Evolutionary conservation across 495 filamentous ascomycete genomes (phyloP).

Genomic region (Penicillium roqueforti): DNA sequence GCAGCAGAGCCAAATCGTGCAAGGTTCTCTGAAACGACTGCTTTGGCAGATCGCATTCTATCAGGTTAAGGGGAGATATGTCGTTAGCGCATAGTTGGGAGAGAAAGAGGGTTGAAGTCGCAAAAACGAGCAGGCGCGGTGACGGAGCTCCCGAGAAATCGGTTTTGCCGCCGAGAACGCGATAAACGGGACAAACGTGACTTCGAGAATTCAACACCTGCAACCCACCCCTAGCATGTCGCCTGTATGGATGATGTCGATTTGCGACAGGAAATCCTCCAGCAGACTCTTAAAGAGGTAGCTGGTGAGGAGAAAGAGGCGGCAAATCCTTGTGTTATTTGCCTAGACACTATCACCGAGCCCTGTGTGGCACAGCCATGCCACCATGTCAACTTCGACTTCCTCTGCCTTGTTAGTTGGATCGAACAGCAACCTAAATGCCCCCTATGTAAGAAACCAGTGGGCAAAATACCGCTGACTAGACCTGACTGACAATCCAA

Average conservation of each 20-base stretch:
- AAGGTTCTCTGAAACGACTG: constrained; percentile 35
- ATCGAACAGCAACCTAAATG: constrained; percentile 67
- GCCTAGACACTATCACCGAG: constrained; percentile 70
- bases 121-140: not conserved
- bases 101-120: not conserved
- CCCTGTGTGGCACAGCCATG: constrained; percentile 68
- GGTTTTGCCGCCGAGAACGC: constrained; percentile 11
- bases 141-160: not conserved
- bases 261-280: constrained; percentile 41
- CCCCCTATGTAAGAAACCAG: constrained; percentile 58
- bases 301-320: constrained; percentile 31
- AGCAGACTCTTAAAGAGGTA: constrained; percentile 43
- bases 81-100: not conserved
- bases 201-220: not conserved
- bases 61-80: not conserved
- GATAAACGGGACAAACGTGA: not conserved
- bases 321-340: constrained; percentile 52
- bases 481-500: constrained; percentile 11
- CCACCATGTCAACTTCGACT: constrained; percentile 77
- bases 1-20: constrained; percentile 19
- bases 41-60: constrained; percentile 40
- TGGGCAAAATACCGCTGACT: not conserved
- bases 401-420: constrained; percentile 80
- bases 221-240: constrained; percentile 1
- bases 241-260: constrained; percentile 40